Percentiles rank a stretch among this genome's conserved stretches.
phyloP scores from a whole-genome alignment of 2,329 filamentous ascomycete genomes.

The Uncinocarpus reesii region DNA sequence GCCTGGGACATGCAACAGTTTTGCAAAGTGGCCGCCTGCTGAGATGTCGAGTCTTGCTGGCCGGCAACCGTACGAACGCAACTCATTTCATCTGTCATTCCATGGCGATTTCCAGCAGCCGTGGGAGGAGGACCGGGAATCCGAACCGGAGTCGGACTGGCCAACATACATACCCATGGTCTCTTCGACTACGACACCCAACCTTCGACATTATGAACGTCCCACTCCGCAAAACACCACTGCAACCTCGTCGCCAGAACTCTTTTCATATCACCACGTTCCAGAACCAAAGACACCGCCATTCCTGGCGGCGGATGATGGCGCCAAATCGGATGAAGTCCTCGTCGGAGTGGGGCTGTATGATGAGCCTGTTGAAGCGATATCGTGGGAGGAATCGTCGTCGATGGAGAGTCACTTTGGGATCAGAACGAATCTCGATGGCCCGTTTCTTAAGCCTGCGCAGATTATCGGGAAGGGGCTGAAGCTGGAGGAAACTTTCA shows the following conservation, averaged over 20 bases:
- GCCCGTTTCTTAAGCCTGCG: slow-evolving; percentile 37
- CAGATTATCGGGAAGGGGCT: slow-evolving; percentile 58
- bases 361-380: slow-evolving; percentile 54
- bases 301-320: not conserved
- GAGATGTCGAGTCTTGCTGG: not conserved
- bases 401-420: slow-evolving; percentile 18
- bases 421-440: not conserved
- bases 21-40: not conserved
- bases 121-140: not conserved
- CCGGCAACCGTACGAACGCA: not conserved
- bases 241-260: slow-evolving; percentile 31
- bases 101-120: not conserved
- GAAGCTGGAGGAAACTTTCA: slow-evolving; percentile 67
- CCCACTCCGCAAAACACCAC: slow-evolving; percentile 16
- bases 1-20: not conserved
- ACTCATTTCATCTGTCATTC: not conserved
- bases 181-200: not conserved
- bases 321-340: slow-evolving; percentile 47
- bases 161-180: slow-evolving; percentile 9
- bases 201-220: not conserved
- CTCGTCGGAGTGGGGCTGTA: slow-evolving; percentile 76
- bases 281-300: slow-evolving; percentile 20
- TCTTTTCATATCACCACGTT: slow-evolving; percentile 31
- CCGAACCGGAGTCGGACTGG: slow-evolving; percentile 4
- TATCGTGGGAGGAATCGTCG: slow-evolving; percentile 35